Percentiles rank a stretch among this genome's conserved stretches.
phyloP scores from a whole-genome alignment of 192 early-diverging fungal genomes.

The Podila minutissima region DNA sequence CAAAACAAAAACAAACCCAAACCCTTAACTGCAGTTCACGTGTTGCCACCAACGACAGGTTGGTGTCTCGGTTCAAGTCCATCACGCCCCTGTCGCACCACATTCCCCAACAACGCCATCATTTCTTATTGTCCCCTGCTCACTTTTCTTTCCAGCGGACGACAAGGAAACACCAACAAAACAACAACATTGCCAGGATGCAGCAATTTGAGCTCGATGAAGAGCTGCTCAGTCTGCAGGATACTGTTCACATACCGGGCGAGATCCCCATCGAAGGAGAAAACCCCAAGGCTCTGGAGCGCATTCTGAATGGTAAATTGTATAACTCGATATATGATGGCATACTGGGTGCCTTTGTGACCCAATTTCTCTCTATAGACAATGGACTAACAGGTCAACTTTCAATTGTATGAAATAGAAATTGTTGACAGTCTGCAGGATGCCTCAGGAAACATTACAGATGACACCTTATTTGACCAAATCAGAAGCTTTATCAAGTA shows the following conservation, averaged over 20 bases:
- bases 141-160: neutral
- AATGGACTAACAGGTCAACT: neutral
- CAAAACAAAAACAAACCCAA: no score
- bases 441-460: slow-evolving; percentile 52
- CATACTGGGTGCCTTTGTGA: neutral
- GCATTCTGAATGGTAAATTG: slow-evolving; percentile 57
- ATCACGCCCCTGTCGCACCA: no score
- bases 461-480: slow-evolving; percentile 63
- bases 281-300: slow-evolving; percentile 54
- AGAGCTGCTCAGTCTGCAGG: slow-evolving; percentile 46
- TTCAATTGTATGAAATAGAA: slow-evolving; percentile 29
- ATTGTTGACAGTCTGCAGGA: slow-evolving; percentile 59
- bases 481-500: slow-evolving; percentile 82
- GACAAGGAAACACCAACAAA: neutral
- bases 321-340: neutral
- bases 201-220: slow-evolving; percentile 40
- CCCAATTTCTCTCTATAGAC: neutral
- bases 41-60: no score
- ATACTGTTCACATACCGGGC: slow-evolving; percentile 48
- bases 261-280: slow-evolving; percentile 55
- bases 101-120: no score
- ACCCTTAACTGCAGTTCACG: no score
- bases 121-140: no score
- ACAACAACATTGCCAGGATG: slow-evolving; percentile 5
- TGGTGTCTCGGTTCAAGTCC: no score